Conservation (phyloP, 2,329 filamentous ascomycete species). For the Alternaria postmessia region DNA sequence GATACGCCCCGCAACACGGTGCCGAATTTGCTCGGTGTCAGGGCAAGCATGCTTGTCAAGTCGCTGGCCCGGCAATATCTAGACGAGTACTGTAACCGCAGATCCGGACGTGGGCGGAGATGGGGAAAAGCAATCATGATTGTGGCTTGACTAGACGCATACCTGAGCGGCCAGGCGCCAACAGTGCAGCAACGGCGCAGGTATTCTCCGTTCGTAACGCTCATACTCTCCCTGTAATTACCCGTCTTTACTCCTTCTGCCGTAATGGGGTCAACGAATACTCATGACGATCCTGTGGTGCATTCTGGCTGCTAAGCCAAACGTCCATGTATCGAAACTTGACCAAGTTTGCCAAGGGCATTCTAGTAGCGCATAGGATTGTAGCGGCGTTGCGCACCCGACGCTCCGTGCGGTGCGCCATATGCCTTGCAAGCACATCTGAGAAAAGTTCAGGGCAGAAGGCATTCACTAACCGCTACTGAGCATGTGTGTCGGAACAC, state of each 20-base stretch:
- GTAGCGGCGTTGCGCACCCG: neutral
- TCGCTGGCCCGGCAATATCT: too few relatives aligned
- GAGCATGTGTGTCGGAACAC: neutral
- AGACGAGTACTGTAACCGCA: neutral
- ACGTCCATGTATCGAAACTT: too few relatives aligned
- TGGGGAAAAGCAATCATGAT: neutral
- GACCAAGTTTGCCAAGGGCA: neutral
- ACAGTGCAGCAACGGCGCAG: neutral
- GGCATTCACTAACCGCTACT: neutral
- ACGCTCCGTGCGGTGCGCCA: neutral
- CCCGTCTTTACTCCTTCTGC: too few relatives aligned
- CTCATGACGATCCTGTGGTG: too few relatives aligned
- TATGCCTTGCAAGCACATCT: neutral
- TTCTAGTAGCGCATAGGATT: neutral
- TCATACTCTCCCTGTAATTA: neutral
- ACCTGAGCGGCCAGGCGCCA: too few relatives aligned
- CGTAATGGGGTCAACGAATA: too few relatives aligned
- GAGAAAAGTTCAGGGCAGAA: neutral
- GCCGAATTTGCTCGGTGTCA: neutral
- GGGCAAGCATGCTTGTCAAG: too few relatives aligned
- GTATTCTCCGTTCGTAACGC: neutral
- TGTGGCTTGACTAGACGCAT: neutral
- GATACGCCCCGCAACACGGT: neutral
- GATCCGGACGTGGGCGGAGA: neutral
- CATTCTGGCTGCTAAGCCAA: too few relatives aligned